Percentiles rank a stretch among this genome's conserved stretches.
phyloP scores from a whole-genome alignment of 371 early-diverging fungal genomes.

The Smittium culicis region DNA sequence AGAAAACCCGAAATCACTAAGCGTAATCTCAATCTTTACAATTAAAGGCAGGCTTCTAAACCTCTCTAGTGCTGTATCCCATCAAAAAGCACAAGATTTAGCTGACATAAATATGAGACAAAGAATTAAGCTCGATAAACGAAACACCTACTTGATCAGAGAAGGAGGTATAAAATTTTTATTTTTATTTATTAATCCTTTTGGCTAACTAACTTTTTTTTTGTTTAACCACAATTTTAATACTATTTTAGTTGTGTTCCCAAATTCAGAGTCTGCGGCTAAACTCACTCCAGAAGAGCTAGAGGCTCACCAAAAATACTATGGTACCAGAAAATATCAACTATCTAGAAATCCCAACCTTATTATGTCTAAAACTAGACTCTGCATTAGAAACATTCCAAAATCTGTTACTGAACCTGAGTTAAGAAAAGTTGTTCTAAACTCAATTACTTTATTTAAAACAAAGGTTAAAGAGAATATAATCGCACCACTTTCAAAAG shows the following conservation, averaged over 20 bases:
- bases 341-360: slow-evolving; percentile 71
- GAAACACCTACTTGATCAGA: slow-evolving; percentile 60
- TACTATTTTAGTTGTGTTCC: slow-evolving; percentile 64
- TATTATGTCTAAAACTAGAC: slow-evolving; percentile 72
- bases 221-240: no score
- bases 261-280: slow-evolving; percentile 64
- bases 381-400: slow-evolving; percentile 73
- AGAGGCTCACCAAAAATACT: slow-evolving; percentile 58
- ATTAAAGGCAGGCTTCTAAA: slow-evolving; percentile 69
- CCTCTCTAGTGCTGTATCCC: slow-evolving; percentile 64
- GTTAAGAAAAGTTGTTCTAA: slow-evolving; percentile 46
- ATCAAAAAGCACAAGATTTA: slow-evolving; percentile 49
- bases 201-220: background rate
- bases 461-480: slow-evolving; percentile 51
- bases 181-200: background rate
- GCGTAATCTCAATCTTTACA: slow-evolving; percentile 42
- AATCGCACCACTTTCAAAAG: slow-evolving; percentile 50
- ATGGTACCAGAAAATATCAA: slow-evolving; percentile 57
- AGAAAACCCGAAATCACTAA: slow-evolving; percentile 42
- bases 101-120: slow-evolving; percentile 43
- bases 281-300: slow-evolving; percentile 55
- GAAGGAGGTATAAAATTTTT: slow-evolving; percentile 34
- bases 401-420: slow-evolving; percentile 52
- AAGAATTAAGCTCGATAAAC: slow-evolving; percentile 55
- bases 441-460: slow-evolving; percentile 61